Conservation (phyloP, 768 basidiomycete species). For the Mycena metata region DNA sequence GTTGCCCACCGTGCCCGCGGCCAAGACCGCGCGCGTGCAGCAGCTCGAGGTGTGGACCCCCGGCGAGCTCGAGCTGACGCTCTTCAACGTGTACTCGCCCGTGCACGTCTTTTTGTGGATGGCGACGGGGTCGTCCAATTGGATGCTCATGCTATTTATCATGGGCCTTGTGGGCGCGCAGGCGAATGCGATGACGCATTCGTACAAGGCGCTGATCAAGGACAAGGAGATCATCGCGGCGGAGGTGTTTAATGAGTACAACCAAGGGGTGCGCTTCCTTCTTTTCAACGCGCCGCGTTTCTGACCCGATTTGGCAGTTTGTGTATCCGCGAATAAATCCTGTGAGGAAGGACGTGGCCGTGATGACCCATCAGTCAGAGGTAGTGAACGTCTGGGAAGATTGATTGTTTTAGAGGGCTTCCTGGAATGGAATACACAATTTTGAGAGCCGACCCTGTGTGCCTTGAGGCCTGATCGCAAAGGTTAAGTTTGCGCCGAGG, state of each 20-base stretch:
- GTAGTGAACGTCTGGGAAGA: slow-evolving; percentile 43
- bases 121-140: slow-evolving; percentile 77
- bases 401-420: slow-evolving; percentile 24
- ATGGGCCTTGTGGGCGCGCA: slow-evolving; percentile 78
- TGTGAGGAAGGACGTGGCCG: slow-evolving; percentile 80
- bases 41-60: slow-evolving; percentile 86
- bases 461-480: slow-evolving; percentile 14
- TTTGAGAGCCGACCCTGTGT: not conserved
- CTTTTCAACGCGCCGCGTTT: not conserved
- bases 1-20: slow-evolving; percentile 50
- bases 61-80: slow-evolving; percentile 73
- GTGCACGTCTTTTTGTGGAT: slow-evolving; percentile 82
- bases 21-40: slow-evolving; percentile 70
- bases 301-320: slow-evolving; percentile 62
- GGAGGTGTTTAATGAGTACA: slow-evolving; percentile 89
- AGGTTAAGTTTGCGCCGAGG: not conserved
- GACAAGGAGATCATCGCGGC: slow-evolving; percentile 81
- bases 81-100: slow-evolving; percentile 86
- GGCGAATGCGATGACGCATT: slow-evolving; percentile 64
- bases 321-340: slow-evolving; percentile 87
- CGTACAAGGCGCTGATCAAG: slow-evolving; percentile 77
- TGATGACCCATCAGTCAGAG: slow-evolving; percentile 90
- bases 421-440: not conserved
- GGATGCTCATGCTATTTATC: slow-evolving; percentile 77
- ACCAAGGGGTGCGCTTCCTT: slow-evolving; percentile 70